A percentile compares a stretch with the other conserved stretches of the same genome.
phyloP scores from a whole-genome alignment of 805 yeast genomes.

The Middelhovenomyces tepae region DNA sequence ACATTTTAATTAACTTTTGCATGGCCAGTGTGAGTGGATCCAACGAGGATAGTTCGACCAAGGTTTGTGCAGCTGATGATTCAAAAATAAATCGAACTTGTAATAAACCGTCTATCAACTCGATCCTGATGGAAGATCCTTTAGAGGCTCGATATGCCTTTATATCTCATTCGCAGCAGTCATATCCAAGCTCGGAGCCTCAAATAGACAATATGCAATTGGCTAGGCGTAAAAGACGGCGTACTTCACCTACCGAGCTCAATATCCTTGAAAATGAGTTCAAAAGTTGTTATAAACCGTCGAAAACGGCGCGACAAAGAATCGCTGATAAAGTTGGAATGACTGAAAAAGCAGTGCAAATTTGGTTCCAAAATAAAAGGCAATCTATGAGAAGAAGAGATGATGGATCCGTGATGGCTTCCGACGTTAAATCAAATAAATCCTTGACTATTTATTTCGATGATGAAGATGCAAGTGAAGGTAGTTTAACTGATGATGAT shows the following conservation, averaged over 20 bases:
- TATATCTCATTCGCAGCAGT: constrained; percentile 85
- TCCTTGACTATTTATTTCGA: constrained; percentile 5
- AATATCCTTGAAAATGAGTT: constrained; percentile 76
- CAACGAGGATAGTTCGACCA: too few species aligned
- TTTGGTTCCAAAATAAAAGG: constrained; percentile 96
- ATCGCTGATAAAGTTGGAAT: constrained; percentile 77
- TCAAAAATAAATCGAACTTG: too few species aligned
- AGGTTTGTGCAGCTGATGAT: too few species aligned
- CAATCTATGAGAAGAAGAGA: constrained; percentile 53
- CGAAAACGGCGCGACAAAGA: constrained; percentile 60
- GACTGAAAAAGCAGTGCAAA: constrained; percentile 97
- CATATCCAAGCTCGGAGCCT: constrained; percentile 71
- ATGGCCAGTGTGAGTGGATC: too few species aligned
- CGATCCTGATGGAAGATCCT: too few species aligned
- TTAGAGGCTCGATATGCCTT: too few species aligned
- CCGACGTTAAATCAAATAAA: too few species aligned
- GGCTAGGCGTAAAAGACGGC: constrained; percentile 89
- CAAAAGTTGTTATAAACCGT: constrained; percentile 69
- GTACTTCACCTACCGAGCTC: constrained; percentile 85
- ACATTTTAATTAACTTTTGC: too few species aligned
- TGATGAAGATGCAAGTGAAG: too few species aligned
- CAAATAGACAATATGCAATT: constrained; percentile 81
- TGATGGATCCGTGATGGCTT: too few species aligned
- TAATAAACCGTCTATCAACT: too few species aligned
- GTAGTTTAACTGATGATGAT: too few species aligned